These are phyloP conservation scores for Pigoraptor vietnamica DNA, from an alignment of 78 protist species.

Conservation along the genomic window DNA sequence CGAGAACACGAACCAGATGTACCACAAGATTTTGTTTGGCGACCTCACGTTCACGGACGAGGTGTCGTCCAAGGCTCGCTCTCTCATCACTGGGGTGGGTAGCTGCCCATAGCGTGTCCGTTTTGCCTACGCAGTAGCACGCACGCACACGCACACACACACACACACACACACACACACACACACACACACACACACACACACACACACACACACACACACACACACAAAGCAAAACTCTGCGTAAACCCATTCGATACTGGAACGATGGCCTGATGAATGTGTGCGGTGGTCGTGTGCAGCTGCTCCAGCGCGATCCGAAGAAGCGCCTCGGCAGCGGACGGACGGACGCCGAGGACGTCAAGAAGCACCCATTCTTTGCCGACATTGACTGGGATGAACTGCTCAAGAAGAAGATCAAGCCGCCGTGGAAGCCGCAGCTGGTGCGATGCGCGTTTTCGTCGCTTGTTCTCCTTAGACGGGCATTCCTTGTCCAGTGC, in stretches of 20 bases:
- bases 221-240: too few relatives aligned
- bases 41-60: neutral
- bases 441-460: neutral
- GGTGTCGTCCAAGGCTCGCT: neutral
- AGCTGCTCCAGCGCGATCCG: conserved; percentile 33
- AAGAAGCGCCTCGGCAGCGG: conserved; percentile 4
- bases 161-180: too few relatives aligned
- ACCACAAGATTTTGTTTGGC: conserved; percentile 19
- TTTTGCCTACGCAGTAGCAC: too few relatives aligned
- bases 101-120: neutral
- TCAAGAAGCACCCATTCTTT: conserved; percentile 23
- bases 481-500: too few relatives aligned
- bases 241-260: neutral
- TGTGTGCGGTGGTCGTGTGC: neutral
- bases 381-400: conserved; percentile 2
- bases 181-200: too few relatives aligned
- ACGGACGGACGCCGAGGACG: neutral
- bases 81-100: neutral
- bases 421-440: conserved; percentile 10
- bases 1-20: conserved; percentile 57
- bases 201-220: neutral
- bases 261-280: neutral
- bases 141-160: too few relatives aligned
- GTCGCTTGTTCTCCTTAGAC: too few relatives aligned
- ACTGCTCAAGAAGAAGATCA: conserved; percentile 8